Base-by-base conservation (phyloP, 2,329 filamentous ascomycete species). In the Didymella sp. region DNA sequence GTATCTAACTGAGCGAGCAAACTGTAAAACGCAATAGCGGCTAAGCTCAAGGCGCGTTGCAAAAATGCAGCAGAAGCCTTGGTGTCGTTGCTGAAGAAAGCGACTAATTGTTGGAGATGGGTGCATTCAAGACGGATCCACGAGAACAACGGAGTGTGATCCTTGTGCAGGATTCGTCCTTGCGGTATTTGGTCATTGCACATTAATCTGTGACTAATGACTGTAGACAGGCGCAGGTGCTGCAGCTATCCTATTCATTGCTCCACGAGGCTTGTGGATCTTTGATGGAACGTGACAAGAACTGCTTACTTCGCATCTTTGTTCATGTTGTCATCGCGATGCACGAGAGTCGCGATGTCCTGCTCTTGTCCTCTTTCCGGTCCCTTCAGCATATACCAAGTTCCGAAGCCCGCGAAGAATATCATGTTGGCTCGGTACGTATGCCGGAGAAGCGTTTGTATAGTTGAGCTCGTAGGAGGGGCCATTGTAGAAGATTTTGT, bases 371-470 rank as follows among this genome's bases (percentile, higher is more conserved):
- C 30, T 15, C 45, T 45, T 8, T 41, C 52, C 6, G 52, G 52
- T 21, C 30, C 37, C 22, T 53, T 62, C 19, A 61, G 40, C 28
- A 61, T 49, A 19, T 62, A 67, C 61, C 63, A 62, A 6, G 49
- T 52, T 1, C 56, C 56, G 22, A 66, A 64, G 1, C 61, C 61
- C 4, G 56, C 56, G 24, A 65, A 62, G 42, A 63, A 65, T 22
- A 64, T 47, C 43, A 65, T 42, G 28, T 65, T 67, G 1, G 43
- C 59, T 38, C 58, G 62, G 22, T 60, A 60, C 2, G 58, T 66
- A 45, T 61, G 62, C 25, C 49, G 58, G 24, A 66, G 43, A 6
- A 67, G 59, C 2, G 49, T 58, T 13, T 45, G 28, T 12, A 61
- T 22, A 15, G 45, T 53, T 8, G 48, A 9, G 6, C 56, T 62